Evolutionary conservation across 2,329 filamentous ascomycete species (phyloP), one percentile per base, ranked within the genome.

Genomic region (Colletotrichum eremochloae): DNA sequence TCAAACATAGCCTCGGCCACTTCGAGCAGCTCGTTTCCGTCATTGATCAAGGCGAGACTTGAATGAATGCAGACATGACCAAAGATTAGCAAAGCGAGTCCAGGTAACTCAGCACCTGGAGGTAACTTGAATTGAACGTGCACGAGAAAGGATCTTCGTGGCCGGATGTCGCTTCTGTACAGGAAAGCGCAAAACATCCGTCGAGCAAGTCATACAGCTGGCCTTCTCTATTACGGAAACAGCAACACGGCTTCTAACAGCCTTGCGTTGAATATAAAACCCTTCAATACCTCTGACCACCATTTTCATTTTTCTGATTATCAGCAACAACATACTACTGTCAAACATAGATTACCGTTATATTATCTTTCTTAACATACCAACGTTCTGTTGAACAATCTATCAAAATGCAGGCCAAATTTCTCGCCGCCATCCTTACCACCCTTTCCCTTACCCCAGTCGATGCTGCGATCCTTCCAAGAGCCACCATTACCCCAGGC

Each of bases 401-500:
- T 20, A 7, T 12, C 50, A 64, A 44, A 31, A 64, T 64, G 36
- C 38, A 64, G 24, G 31, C 29, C 50, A 42, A 36, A 29, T 14
- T 33, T 20, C 9, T 64, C 1, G 11, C 50, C 38, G 50, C 50
- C n/a, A 20, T 48, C 1, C 14, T 64, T 18, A 38, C 50, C 18
- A 18, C 24, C 38, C 38, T 55, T 7, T 64, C 62, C 11, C 44
- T 64, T 3, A 5, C 60, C 20, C 31, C 36, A 20, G 50, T 44
- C 24, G 46, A 64, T 3, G 62, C 62, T 6, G 62, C 62, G 3
- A 24, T 64, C 18, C 62, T 64, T 11, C 62, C 62, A 2, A 58
- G 64, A 40, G 64, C 64, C 12, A 60, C 38, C 8, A 52, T 67
- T 31, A 48, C 64, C 11, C 38, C 42, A 2, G 64, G 64, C 7